These are phyloP conservation scores for Talaromyces verruculosus DNA, from an alignment of 2,329 filamentous ascomycete genomes.

Conservation along the genomic window DNA sequence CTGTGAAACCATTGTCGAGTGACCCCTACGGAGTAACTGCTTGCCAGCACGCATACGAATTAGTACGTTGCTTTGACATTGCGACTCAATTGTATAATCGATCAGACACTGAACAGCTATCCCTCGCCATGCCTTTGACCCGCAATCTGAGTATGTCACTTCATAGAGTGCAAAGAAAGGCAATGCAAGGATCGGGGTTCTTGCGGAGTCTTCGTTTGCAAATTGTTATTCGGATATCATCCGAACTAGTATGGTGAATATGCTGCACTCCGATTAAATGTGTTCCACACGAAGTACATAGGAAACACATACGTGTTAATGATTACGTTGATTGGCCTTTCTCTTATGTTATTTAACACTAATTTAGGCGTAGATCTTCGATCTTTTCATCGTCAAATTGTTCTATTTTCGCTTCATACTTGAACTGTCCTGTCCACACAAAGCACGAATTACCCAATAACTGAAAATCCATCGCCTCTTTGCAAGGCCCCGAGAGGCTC, in stretches of 20 bases:
- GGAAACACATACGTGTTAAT: not conserved
- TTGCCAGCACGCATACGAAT: not conserved
- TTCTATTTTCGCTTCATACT: not conserved
- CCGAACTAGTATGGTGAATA: not conserved
- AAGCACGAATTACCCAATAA: not conserved
- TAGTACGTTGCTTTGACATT: not conserved
- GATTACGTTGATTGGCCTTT: not conserved
- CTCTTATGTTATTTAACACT: not conserved
- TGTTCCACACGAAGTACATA: not conserved
- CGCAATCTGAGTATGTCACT: not conserved
- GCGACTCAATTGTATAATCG: not conserved
- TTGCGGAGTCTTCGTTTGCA: not conserved
- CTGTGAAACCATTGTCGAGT: not conserved
- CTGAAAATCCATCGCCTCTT: not conserved
- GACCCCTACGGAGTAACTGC: not conserved
- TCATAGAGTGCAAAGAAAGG: not conserved
- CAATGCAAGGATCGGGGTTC: not conserved
- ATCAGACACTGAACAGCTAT: not conserved
- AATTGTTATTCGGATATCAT: constrained; percentile 4
- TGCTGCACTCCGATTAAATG: constrained; percentile 11
- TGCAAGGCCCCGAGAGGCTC: not conserved
- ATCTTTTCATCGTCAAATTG: too few species aligned
- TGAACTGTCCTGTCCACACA: not conserved
- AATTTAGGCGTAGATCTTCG: not conserved
- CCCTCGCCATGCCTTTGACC: not conserved